phyloP scores from a whole-genome alignment of 768 basidiomycete species.

The Boletus reticuloceps region DNA sequence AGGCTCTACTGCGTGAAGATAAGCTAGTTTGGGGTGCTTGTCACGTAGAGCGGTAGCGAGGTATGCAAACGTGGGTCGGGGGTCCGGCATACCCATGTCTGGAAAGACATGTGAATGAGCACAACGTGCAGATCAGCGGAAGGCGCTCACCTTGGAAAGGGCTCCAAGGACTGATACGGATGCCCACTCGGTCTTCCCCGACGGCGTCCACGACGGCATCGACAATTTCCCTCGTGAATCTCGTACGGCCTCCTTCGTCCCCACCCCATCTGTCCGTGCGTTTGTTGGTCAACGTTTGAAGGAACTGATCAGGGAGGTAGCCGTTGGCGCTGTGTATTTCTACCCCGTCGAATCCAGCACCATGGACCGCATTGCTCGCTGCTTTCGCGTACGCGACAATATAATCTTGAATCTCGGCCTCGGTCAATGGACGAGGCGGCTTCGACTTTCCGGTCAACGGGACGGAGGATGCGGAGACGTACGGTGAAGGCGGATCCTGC shows the following conservation, averaged over 20 bases:
- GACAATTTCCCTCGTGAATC: background rate
- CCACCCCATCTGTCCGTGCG: background rate
- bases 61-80: constrained; percentile 51
- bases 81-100: constrained; percentile 55
- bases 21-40: constrained; percentile 38
- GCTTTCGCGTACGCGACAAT: background rate
- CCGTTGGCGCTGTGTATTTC: background rate
- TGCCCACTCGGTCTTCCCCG: background rate
- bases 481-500: constrained; percentile 29
- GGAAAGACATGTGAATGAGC: background rate
- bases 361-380: background rate
- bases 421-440: background rate
- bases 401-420: background rate
- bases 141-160: background rate
- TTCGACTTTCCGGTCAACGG: background rate
- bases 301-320: background rate
- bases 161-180: constrained; percentile 2
- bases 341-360: background rate
- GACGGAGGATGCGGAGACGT: constrained; percentile 35
- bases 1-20: constrained; percentile 50
- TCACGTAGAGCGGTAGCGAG: constrained; percentile 39
- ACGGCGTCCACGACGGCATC: background rate
- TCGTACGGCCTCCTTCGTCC: background rate
- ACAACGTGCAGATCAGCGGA: background rate
- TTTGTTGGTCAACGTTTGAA: background rate